A percentile compares a stretch with the other conserved stretches of the same genome.
Conservation (phyloP, 2,329 filamentous ascomycete species). For the Capronia coronata region DNA sequence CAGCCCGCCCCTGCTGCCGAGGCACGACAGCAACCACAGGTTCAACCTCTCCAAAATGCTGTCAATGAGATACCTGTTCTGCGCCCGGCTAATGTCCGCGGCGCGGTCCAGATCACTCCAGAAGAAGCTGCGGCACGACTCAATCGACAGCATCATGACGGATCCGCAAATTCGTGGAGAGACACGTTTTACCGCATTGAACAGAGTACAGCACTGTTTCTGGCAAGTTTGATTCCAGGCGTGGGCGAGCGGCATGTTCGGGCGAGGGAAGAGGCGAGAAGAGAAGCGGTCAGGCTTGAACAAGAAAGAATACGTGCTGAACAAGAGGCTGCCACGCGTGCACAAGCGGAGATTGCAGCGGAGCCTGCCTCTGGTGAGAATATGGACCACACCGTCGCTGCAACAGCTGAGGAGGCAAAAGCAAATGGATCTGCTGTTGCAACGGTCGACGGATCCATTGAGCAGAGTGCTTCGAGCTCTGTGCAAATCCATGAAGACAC, state of each 20-base stretch:
- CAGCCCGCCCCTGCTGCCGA: conserved; percentile 20
- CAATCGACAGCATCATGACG: conserved; percentile 21
- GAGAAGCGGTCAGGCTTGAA: conserved; percentile 23
- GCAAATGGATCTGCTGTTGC: background rate
- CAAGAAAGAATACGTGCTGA: conserved; percentile 23
- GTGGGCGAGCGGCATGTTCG: conserved; percentile 56
- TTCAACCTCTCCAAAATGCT: background rate
- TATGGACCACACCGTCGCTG: background rate
- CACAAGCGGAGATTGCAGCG: background rate
- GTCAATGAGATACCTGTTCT: background rate
- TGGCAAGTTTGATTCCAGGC: conserved; percentile 57
- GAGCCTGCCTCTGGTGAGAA: background rate
- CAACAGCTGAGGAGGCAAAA: background rate
- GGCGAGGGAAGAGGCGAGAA: conserved; percentile 48
- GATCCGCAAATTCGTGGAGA: conserved; percentile 18
- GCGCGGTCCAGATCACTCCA: conserved; percentile 20
- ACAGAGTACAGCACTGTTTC: conserved; percentile 54
- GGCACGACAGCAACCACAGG: conserved; percentile 2
- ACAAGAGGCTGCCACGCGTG: conserved; percentile 9
- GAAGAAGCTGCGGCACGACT: conserved; percentile 28
- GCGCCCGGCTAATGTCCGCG: conserved; percentile 19
- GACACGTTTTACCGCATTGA: conserved; percentile 37
- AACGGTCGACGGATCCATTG: background rate
- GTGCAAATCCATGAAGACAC: background rate
- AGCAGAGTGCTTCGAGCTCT: background rate